Evolutionary conservation across 495 filamentous ascomycete genomes (phyloP), one percentile per base, ranked within the genome.

Genomic region (Physcia stellaris): DNA sequence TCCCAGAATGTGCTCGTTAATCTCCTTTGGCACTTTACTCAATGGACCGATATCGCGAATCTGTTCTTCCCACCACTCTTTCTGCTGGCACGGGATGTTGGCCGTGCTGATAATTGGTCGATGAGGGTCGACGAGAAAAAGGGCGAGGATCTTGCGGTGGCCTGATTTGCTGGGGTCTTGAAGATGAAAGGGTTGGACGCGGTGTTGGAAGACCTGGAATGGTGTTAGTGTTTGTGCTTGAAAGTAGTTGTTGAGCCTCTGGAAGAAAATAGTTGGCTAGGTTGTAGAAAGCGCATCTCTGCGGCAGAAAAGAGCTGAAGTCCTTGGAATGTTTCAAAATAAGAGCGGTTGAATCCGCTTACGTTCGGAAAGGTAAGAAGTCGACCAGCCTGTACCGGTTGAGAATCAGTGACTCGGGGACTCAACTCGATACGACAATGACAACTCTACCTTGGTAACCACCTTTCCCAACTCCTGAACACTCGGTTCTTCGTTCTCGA

Each of bases 71-170:
- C 55, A 54, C 55, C 67, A 69, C 4, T 57, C 45, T 10, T 62
- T 43, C 23, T 61, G 49, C 39, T 68, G 72, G 4, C 72, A 71
- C 2, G 73, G 71, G 0, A 79, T 65, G 45, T 72, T 69, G 1
- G 66, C 63, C 1, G 73, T 70, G 0, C 60, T 67, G 11, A 72
- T 61, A 36, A 79, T 58, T 1, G 62, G 60, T 11, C 47, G 40
- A 28, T 60, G 36, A 0, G 73, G 74, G 48, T 77, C 70, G 2
- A 80, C 63, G 3, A 80, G 55, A 49, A 66, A 78, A 12, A 78
- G 45, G 0, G 66, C 70, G 2, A 78, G 54, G 41, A 77, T 67
- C 37, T 70, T 66, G 6, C 67, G 50, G 40, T 76, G 69, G 5
- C 73, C 73, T 0, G 66, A 64, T 42, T 63, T 67, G 0, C 64